Conservation (phyloP, 768 basidiomycete species). For the Multifurca ochricompacta region DNA sequence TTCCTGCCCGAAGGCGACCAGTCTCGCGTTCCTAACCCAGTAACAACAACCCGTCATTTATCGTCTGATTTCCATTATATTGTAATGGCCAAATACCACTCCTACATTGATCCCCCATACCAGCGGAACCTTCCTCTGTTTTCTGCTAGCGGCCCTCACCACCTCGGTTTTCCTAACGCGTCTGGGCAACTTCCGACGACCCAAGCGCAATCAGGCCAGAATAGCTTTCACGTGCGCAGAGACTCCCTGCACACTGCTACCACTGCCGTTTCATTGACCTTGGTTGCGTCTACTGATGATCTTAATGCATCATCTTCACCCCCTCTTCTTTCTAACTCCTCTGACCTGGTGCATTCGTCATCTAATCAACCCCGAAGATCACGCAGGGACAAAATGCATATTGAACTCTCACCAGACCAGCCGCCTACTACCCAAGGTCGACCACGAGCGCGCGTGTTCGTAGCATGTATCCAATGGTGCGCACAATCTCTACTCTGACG, state of each 20-base stretch:
- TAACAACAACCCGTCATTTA: neutral
- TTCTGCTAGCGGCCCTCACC: neutral
- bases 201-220: neutral
- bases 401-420: constrained; percentile 67
- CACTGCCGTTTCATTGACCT: neutral
- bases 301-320: neutral
- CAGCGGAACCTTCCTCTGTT: neutral
- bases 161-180: neutral
- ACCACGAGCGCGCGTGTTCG: constrained; percentile 64
- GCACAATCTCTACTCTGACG: constrained; percentile 21
- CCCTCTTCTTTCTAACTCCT: neutral
- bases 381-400: constrained; percentile 36
- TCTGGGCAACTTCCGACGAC: neutral
- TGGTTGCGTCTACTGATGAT: neutral
- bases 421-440: constrained; percentile 79
- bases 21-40: too few relatives aligned
- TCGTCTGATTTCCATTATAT: neutral
- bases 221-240: neutral
- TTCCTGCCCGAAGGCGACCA: too few relatives aligned
- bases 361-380: neutral
- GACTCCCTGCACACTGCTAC: neutral
- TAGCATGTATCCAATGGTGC: constrained; percentile 75
- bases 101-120: neutral
- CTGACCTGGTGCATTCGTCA: neutral
- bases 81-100: constrained; percentile 1